phyloP scores from a whole-genome alignment of 495 filamentous ascomycete genomes.

The Tuber calosporum region DNA sequence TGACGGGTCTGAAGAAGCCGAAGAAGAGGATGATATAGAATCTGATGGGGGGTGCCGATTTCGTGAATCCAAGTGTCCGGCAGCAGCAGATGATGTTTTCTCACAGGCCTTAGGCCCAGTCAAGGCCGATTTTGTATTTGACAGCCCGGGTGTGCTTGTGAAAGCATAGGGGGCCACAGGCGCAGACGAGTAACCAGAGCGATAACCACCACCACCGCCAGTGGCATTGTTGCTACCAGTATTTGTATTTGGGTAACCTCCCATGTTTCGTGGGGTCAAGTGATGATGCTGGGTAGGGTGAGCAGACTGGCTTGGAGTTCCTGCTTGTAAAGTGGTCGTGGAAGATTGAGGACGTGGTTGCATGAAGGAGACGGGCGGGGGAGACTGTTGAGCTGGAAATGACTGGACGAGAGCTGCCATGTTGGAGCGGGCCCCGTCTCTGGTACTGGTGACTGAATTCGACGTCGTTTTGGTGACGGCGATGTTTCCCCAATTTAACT shows the following conservation, averaged over 20 bases:
- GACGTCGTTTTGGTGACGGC: slow-evolving; percentile 36
- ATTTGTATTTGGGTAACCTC: slow-evolving; percentile 59
- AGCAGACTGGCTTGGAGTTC: slow-evolving; percentile 49
- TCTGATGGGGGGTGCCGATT: slow-evolving; percentile 55
- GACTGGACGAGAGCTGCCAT: slow-evolving; percentile 93
- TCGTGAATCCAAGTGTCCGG: slow-evolving; percentile 42
- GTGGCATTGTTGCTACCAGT: slow-evolving; percentile 47
- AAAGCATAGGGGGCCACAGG: slow-evolving; percentile 81
- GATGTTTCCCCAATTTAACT: slow-evolving; percentile 13
- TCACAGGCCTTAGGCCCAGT: slow-evolving; percentile 53
- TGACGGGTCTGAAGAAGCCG: slow-evolving; percentile 43
- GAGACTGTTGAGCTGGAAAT: slow-evolving; percentile 64
- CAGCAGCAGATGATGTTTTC: slow-evolving; percentile 52
- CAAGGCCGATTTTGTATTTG: slow-evolving; percentile 47
- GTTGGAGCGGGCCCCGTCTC: slow-evolving; percentile 39
- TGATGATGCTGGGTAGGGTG: slow-evolving; percentile 51
- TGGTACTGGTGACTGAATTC: slow-evolving; percentile 20
- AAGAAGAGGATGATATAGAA: slow-evolving; percentile 56
- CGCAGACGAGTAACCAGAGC: slow-evolving; percentile 57
- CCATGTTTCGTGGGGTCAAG: slow-evolving; percentile 51
- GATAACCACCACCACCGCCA: slow-evolving; percentile 59
- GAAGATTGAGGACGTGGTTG: slow-evolving; percentile 68
- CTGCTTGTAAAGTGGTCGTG: slow-evolving; percentile 56
- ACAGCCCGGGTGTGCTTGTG: slow-evolving; percentile 63
- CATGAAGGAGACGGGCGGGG: slow-evolving; percentile 71